Evolutionary conservation across 305 asterid genomes (phyloP), one percentile per base, ranked within the genome.

Genomic region (Solanum chacoense): DNA sequence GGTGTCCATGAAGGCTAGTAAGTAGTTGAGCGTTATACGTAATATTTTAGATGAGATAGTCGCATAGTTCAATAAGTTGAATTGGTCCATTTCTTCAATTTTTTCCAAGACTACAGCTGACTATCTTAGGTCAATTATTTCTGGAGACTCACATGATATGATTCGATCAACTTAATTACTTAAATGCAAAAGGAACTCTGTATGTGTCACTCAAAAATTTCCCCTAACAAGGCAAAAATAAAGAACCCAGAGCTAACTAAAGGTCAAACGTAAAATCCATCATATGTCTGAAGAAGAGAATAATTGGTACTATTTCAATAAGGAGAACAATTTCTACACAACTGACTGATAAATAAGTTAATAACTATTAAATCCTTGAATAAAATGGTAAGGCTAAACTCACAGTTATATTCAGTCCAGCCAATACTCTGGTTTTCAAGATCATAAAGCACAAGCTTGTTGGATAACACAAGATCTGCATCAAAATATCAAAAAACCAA

Each of bases 391-490:
- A 84, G 42, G 50, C 40, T 18, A 76, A 50, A 76, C 89, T 87
- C 89, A 87, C 93, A 92, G 78, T 90, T 88, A 34, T 92, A 88
- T 8, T 85, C 81, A 9, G 91, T 87, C 91, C 91, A 88, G 73
- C 93, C 92, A 84, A 92, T 72, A 4, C 89, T 87, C 38, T 87
- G 87, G n/a, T 90, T 89, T 79, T 90, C 92, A 40, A 92, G 89
- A 85, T 92, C 92, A 80, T 92, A 92, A 74, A 91, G 88, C 1
- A 92, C 89, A 45, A 92, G 88, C 89, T 92, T 92, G 81, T 89
- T 89, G 8, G 90, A 50, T 3, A 92, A 59, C 11, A 89, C 55
- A 26, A 89, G 88, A 75, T 92, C 93, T 36, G 89, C 89, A 77
- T 84, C 75, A 84, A 22, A 84, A 22, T 7, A 84, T 55, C 74